phyloP scores from a whole-genome alignment of 768 basidiomycete genomes.

The Porpolomopsis calyptriformis region DNA sequence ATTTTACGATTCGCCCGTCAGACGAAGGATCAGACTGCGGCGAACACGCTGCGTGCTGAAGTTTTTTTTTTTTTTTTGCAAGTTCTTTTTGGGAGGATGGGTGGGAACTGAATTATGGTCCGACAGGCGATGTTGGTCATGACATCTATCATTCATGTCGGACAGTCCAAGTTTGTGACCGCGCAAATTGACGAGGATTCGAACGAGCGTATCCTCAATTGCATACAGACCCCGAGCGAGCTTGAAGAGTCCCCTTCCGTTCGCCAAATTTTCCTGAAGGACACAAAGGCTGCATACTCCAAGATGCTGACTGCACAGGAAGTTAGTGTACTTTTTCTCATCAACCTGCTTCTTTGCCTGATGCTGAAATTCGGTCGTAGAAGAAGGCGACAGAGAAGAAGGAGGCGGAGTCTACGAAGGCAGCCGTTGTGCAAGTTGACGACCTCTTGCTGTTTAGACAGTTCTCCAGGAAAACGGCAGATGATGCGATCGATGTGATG shows the following conservation, averaged over 20 bases:
- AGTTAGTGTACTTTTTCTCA: slow-evolving; percentile 30
- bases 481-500: slow-evolving; percentile 63
- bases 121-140: slow-evolving; percentile 89
- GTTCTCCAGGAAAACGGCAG: slow-evolving; percentile 84
- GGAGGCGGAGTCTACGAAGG: slow-evolving; percentile 62
- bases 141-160: slow-evolving; percentile 93
- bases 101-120: slow-evolving; percentile 3
- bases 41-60: slow-evolving; percentile 80
- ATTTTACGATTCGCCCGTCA: slow-evolving; percentile 67
- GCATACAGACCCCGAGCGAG: slow-evolving; percentile 86
- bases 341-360: not conserved
- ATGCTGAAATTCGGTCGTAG: slow-evolving; percentile 27
- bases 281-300: slow-evolving; percentile 84
- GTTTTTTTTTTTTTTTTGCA: slow-evolving; percentile 32
- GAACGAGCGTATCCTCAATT: slow-evolving; percentile 90
- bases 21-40: slow-evolving; percentile 31
- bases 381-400: slow-evolving; percentile 89
- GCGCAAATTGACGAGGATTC: slow-evolving; percentile 98
- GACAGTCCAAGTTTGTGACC: slow-evolving; percentile 90
- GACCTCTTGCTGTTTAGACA: slow-evolving; percentile 88
- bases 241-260: slow-evolving; percentile 47
- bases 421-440: slow-evolving; percentile 77
- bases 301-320: slow-evolving; percentile 96
- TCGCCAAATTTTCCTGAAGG: slow-evolving; percentile 66
- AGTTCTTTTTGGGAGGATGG: too few species aligned